Evolutionary conservation across 352 stramenopile species (phyloP).

Genomic region (Pythium monospermum): DNA sequence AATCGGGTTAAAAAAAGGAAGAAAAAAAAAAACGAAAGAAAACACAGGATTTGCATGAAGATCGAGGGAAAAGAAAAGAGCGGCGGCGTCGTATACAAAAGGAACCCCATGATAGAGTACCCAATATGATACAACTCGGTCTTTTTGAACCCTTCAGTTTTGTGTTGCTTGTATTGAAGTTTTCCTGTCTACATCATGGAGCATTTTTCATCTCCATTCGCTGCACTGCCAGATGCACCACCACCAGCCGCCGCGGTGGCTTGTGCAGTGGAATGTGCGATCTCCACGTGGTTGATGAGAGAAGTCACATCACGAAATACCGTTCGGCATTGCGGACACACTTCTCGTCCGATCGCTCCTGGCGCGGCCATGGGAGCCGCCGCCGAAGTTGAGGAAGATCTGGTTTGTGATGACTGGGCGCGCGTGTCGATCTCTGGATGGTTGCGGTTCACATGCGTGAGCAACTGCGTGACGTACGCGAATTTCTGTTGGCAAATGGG

Average conservation of each 20-base stretch:
- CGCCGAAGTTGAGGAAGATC: not conserved
- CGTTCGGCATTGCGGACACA: conserved; percentile 64
- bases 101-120: no score
- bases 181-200: conserved; percentile 38
- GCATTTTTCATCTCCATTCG: conserved; percentile 46
- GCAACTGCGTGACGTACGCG: conserved; percentile 60
- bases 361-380: not conserved
- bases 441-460: conserved; percentile 66
- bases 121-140: no score
- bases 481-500: conserved; percentile 76
- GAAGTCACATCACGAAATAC: conserved; percentile 47
- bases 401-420: no score
- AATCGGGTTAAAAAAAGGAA: conserved; percentile 62
- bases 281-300: conserved; percentile 64
- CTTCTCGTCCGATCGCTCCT: conserved; percentile 26
- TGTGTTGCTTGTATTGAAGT: no score
- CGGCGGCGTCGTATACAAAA: no score
- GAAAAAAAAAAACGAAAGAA: not conserved
- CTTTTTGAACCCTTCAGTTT: no score
- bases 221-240: not conserved
- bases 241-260: conserved; percentile 13
- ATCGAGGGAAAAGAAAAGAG: no score
- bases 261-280: conserved; percentile 22
- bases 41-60: not conserved
- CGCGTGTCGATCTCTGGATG: conserved; percentile 42